Evolutionary conservation across 139 green algal species (phyloP), one percentile per base, ranked within the genome.

Genomic region (Micractinium conductrix): DNA sequence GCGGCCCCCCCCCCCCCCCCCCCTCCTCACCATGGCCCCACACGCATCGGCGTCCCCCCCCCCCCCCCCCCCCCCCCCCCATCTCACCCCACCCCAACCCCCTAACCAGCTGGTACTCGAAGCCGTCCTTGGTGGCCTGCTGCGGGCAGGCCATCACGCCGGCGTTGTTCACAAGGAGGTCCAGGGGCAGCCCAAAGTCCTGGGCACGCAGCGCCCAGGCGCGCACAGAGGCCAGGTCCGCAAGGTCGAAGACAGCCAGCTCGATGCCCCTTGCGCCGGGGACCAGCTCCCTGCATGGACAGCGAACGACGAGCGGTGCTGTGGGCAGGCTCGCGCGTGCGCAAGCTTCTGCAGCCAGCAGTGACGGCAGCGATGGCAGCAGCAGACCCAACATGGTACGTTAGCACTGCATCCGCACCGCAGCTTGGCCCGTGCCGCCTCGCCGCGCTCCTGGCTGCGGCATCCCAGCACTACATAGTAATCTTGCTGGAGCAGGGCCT

Each of bases 101-200:
- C n/a, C n/a, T n/a, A n/a, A n/a, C n/a, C n/a, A 91, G 83, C 76
- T 93, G 90, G 28, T 92, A 88, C 89, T 98, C 95, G 55, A 94
- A 94, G 24, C 95, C 95, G 24, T 98, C 92, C 62, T 88, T 86
- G 17, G 95, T 97, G 0, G 40, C 35, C 88, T 91, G 85, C 53
- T 93, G 87, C 0, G 94, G 92, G 78, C 88, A 94, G 1, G 87
- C 89, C 95, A 98, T 98, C 28, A 98, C 87, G 38, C 93, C 93
- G 72, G 94, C 94, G 85, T 98, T 98, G 87, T 96, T 96, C 19
- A 97, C 60, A 40, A 96, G 86, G 33, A 98, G 92, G 81, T 97
- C 93, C 63, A 96, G 88, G 12, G 79, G 84, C 3, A 33, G 75
- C 42, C 89, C 87, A 44, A 78, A 71, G 68, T 96, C 91, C 42